Evolutionary conservation across 2,329 filamentous ascomycete genomes (phyloP), one percentile per base, ranked within the genome.

Genomic region (Mycosphaerella sp.): DNA sequence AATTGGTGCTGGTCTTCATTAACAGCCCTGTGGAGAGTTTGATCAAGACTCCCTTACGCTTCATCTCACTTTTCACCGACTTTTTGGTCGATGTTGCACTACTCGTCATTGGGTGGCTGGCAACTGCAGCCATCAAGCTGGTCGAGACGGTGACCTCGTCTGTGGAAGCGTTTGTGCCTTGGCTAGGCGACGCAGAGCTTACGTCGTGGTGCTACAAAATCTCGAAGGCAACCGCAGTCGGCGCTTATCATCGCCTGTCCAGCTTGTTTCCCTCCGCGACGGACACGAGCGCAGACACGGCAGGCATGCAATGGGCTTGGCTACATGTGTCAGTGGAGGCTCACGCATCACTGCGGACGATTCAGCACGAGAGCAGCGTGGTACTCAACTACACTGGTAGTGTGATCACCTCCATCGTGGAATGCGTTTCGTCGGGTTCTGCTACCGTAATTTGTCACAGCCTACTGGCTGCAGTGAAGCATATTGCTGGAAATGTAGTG

Each of bases 1-100:
- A 95, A 60, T 76, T 95, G 26, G 83, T 88, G 4, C 78, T 97
- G 42, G 84, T 92, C 67, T 76, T 91, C 47, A 69, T 92, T 23
- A 89, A 87, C 10, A 89, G 90, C 61, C 92, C 92, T 2, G 74
- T 89, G 38, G 75, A 78, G n/a, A 74, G 84, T 31, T 68, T 83
- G 48, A 66, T 86, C 58, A 83, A 82, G 68, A 80, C 89, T 11
- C 83, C 92, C 3, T 74, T 95, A 21, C 82, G 83, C 45, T 77
- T 90, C 40, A 67, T 90, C 8, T 87, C 91, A 42, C 81, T 83
- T 51, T 69, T 84, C 40, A 86, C 87, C n/a, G 90, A 90, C 64
- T 77, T 95, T 43, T 70, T 90, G 31, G 86, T 95, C 58, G 92
- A 97, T 66, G 73, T 82, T 4, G 78, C 79, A 2, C 78, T 93